Percentiles rank a stretch among this genome's conserved stretches.
phyloP scores from a whole-genome alignment of 2,329 filamentous ascomycete species.

The Pseudocercospora cruenta region DNA sequence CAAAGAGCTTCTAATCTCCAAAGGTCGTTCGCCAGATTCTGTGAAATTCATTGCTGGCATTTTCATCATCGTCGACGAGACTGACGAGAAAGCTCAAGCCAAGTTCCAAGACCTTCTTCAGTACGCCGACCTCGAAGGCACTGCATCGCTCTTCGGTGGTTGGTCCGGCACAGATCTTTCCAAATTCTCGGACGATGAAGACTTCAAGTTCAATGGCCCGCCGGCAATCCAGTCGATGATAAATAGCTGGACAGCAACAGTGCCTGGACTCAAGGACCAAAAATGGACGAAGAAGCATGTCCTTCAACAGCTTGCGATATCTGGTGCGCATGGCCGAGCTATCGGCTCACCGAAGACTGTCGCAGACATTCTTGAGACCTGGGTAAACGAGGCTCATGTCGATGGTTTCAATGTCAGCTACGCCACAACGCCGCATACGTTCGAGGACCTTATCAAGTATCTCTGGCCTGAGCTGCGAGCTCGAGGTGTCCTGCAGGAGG shows the following conservation, averaged over 20 bases:
- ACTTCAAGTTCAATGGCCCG: conserved; percentile 47
- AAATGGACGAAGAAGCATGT: conserved; percentile 54
- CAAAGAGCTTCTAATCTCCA: conserved; percentile 42
- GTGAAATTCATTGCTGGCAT: conserved; percentile 53
- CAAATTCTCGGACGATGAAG: conserved; percentile 48
- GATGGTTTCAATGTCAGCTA: conserved; percentile 51
- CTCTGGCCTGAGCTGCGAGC: conserved; percentile 43
- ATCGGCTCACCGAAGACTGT: conserved; percentile 48
- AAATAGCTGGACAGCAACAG: conserved; percentile 49
- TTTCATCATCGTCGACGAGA: conserved; percentile 49
- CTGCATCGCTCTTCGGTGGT: conserved; percentile 51
- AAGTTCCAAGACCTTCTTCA: conserved; percentile 48
- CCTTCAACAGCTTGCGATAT: conserved; percentile 49
- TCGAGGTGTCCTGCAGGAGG: conserved; percentile 40
- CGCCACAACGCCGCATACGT: conserved; percentile 48
- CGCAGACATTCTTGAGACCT: conserved; percentile 51
- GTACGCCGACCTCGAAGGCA: conserved; percentile 52
- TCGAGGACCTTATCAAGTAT: conserved; percentile 43
- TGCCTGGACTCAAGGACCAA: conserved; percentile 45
- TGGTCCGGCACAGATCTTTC: conserved; percentile 53
- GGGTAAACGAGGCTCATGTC: conserved; percentile 50
- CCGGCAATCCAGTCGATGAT: conserved; percentile 51
- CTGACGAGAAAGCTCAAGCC: conserved; percentile 48
- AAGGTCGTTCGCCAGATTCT: conserved; percentile 45
- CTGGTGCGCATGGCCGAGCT: conserved; percentile 43